These are phyloP conservation scores for Lactifluus echinatus DNA, from an alignment of 768 basidiomycete species.

Conservation along the genomic window DNA sequence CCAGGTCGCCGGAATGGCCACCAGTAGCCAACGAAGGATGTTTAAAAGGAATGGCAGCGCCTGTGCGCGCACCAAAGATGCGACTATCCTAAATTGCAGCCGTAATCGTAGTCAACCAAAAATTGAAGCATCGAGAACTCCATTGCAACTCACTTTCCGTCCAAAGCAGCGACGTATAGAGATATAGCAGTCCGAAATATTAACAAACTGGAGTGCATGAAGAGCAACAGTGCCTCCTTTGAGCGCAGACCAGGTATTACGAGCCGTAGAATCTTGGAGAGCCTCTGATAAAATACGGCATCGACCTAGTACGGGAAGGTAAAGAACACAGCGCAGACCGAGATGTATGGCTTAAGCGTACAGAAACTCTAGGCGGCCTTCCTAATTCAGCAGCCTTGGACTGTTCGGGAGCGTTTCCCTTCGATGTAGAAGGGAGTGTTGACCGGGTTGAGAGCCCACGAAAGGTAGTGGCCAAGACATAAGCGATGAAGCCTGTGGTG, in stretches of 20 bases:
- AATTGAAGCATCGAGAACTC: background rate
- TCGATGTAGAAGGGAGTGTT: constrained; percentile 23
- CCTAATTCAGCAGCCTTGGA: constrained; percentile 27
- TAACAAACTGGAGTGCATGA: constrained; percentile 84
- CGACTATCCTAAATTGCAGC: constrained; percentile 98
- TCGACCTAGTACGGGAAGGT: constrained; percentile 52
- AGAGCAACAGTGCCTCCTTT: constrained; percentile 79
- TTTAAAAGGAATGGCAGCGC: constrained; percentile 72
- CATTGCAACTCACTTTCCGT: constrained; percentile 56
- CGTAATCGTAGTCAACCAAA: background rate
- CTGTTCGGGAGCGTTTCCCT: constrained; percentile 33
- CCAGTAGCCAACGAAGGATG: constrained; percentile 81
- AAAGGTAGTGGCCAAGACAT: constrained; percentile 60
- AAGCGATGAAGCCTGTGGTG: constrained; percentile 59
- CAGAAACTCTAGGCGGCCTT: constrained; percentile 57
- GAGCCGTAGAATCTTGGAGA: constrained; percentile 70
- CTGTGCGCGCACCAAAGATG: constrained; percentile 84
- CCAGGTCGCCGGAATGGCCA: constrained; percentile 91
- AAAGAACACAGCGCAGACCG: background rate
- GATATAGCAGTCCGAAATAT: constrained; percentile 87
- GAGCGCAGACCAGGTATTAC: constrained; percentile 81
- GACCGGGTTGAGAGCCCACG: constrained; percentile 43
- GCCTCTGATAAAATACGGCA: constrained; percentile 77
- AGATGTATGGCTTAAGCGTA: constrained; percentile 29
- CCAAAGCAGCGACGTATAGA: constrained; percentile 87